A percentile compares a stretch with the other conserved stretches of the same genome.
Conservation (phyloP, 305 asterid genomes). For the Rubia tinctorum region DNA sequence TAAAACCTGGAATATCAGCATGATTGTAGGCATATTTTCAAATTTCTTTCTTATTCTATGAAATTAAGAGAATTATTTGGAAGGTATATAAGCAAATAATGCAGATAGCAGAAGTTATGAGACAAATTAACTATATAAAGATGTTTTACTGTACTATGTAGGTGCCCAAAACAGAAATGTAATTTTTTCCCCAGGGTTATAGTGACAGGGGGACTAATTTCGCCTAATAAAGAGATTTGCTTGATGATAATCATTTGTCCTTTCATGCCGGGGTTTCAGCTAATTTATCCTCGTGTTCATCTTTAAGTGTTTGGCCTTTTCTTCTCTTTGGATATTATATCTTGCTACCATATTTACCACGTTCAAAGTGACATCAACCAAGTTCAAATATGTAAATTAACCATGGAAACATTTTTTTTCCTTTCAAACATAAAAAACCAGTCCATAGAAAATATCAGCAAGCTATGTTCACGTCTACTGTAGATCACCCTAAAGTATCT, state of each 20-base stretch:
- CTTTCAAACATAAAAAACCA: background rate
- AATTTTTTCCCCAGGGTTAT: background rate
- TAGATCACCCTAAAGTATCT: conserved; percentile 13
- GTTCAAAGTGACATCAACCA: background rate
- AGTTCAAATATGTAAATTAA: background rate
- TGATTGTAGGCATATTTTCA: no score
- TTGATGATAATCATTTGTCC: background rate
- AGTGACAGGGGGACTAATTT: background rate
- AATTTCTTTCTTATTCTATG: background rate
- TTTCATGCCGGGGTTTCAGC: background rate
- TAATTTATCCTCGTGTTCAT: background rate
- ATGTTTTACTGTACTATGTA: background rate
- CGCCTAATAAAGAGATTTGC: background rate
- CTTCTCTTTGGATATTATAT: no score
- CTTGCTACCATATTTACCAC: background rate
- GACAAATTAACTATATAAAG: background rate
- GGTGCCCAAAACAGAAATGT: background rate
- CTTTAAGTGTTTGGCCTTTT: no score
- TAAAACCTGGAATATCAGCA: conserved; percentile 1
- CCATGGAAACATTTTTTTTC: background rate
- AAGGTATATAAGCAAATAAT: background rate
- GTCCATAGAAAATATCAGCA: background rate
- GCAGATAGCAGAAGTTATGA: background rate
- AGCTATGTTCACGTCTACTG: background rate
- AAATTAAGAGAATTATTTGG: background rate